Evolutionary conservation across 148 eudicot genomes (phyloP).

Genomic region (Simmondsia chinensis): DNA sequence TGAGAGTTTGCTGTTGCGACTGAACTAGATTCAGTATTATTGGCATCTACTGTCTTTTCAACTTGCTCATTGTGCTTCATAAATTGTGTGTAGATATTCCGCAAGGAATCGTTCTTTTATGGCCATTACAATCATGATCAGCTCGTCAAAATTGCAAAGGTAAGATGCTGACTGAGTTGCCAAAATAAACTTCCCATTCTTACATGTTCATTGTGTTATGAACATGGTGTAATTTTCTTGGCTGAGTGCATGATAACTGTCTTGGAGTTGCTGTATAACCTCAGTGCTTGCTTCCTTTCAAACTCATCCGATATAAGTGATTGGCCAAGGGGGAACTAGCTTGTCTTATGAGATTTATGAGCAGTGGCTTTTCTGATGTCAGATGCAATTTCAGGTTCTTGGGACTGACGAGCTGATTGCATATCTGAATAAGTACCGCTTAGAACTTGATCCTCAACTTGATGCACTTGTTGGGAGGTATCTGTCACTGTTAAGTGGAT

Average conservation of each 20-base stretch:
- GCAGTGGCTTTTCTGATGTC: conserved; percentile 8
- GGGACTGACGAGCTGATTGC: conserved; percentile 83
- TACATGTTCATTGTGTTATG: no score
- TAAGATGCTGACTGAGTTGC: conserved; percentile 17
- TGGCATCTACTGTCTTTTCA: neutral
- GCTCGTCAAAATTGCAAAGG: conserved; percentile 86
- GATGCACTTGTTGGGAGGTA: conserved; percentile 90
- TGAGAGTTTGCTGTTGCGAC: no score
- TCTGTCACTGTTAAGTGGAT: no score
- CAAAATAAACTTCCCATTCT: no score
- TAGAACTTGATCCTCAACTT: conserved; percentile 73
- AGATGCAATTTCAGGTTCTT: conserved; percentile 47
- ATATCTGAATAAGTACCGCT: conserved; percentile 54
- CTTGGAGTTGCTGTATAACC: no score
- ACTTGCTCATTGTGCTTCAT: neutral
- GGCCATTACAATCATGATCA: conserved; percentile 90
- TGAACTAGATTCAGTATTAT: neutral
- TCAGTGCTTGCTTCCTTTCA: no score
- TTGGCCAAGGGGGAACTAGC: no score
- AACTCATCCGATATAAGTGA: no score
- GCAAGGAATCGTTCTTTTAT: conserved; percentile 85
- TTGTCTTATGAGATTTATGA: no score
- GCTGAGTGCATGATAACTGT: no score
- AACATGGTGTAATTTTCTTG: no score
- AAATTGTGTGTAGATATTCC: conserved; percentile 48